Evolutionary conservation across 192 early-diverging fungal species (phyloP).

Genomic region (Thamnidium elegans): DNA sequence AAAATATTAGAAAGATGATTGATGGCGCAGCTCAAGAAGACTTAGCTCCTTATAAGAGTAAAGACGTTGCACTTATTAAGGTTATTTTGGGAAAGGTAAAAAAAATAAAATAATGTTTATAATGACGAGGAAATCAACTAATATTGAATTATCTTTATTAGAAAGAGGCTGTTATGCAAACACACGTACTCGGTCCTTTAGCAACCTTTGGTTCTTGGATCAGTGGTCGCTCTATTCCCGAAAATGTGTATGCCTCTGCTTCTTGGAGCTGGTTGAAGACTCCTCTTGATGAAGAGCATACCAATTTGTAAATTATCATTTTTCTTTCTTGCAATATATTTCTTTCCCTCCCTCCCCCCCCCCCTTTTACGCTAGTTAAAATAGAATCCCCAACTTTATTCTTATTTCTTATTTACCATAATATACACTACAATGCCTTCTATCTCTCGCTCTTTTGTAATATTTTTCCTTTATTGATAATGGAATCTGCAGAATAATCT

Average conservation of each 20-base stretch:
- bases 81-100: slow-evolving; percentile 25
- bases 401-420: no score
- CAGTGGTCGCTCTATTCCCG: slow-evolving; percentile 19
- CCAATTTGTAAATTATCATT: not conserved
- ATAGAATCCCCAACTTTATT: no score
- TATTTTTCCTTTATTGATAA: no score
- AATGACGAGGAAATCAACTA: no score
- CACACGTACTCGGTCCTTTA: slow-evolving; percentile 25
- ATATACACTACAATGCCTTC: no score
- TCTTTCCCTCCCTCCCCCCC: no score
- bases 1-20: slow-evolving; percentile 24
- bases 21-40: slow-evolving; percentile 5
- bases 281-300: slow-evolving; percentile 20
- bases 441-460: no score
- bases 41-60: slow-evolving; percentile 22
- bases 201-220: slow-evolving; percentile 29
- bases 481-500: no score
- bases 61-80: slow-evolving; percentile 23
- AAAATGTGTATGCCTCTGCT: slow-evolving; percentile 20
- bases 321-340: no score
- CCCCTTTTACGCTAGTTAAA: no score
- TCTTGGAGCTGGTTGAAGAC: slow-evolving; percentile 21
- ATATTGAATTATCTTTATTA: not conserved
- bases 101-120: not conserved
- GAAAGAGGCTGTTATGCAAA: slow-evolving; percentile 30